These are phyloP conservation scores for Gossypium herbaceum DNA, from an alignment of 345 rosid species.

Conservation along the genomic window DNA sequence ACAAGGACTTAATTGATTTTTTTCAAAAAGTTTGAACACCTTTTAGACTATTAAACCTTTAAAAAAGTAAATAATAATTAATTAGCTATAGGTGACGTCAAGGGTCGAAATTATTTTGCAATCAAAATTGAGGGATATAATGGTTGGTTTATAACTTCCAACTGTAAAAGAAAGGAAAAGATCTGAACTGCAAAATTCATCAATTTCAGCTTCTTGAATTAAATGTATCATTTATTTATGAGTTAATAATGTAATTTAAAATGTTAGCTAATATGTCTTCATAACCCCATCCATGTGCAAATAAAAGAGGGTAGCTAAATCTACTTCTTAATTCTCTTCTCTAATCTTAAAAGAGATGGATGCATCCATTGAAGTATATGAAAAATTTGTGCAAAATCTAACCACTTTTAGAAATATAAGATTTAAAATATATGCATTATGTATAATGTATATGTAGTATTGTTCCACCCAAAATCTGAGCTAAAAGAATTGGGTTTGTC, in stretches of 20 bases:
- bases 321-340: neutral
- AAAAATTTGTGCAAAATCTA: too few species aligned
- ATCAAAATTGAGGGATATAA: neutral
- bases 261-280: neutral
- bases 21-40: too few species aligned
- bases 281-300: conserved; percentile 6
- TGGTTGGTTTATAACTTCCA: neutral
- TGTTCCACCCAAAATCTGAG: too few species aligned
- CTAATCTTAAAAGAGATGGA: neutral
- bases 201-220: neutral
- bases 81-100: neutral
- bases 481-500: too few species aligned
- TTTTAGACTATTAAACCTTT: too few species aligned
- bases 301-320: neutral
- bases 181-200: neutral
- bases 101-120: neutral
- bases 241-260: neutral
- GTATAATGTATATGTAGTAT: too few species aligned
- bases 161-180: neutral
- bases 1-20: too few species aligned
- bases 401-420: too few species aligned
- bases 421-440: too few species aligned
- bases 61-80: neutral
- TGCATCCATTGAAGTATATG: neutral
- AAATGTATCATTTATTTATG: neutral